These are phyloP conservation scores for Torulaspora gathmanii DNA, from an alignment of 805 yeast genomes.

Conservation along the genomic window DNA sequence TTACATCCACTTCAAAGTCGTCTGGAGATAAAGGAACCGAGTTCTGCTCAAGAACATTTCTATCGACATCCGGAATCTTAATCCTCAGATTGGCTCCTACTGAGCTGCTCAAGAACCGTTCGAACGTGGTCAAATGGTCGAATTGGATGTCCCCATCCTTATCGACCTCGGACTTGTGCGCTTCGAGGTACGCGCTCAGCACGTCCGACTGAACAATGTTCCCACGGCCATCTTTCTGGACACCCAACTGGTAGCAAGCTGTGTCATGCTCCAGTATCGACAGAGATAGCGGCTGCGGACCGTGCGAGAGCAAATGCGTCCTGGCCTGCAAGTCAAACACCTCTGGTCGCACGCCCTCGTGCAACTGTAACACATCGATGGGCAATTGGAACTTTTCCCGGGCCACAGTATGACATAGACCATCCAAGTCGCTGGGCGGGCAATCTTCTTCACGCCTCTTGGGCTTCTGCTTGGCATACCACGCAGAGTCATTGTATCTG, in stretches of 20 bases:
- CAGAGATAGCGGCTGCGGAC: slow-evolving; percentile 26
- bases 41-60: slow-evolving; percentile 13
- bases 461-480: slow-evolving; percentile 16
- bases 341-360: slow-evolving; percentile 29
- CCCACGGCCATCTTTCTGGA: slow-evolving; percentile 14
- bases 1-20: slow-evolving; percentile 31
- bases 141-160: slow-evolving; percentile 12
- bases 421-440: slow-evolving; percentile 4
- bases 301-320: slow-evolving; percentile 20
- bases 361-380: slow-evolving; percentile 14
- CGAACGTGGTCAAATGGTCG: slow-evolving; percentile 20
- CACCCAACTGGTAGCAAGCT: slow-evolving; percentile 19
- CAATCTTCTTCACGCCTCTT: background rate
- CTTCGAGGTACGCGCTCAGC: slow-evolving; percentile 15
- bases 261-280: slow-evolving; percentile 23
- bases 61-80: slow-evolving; percentile 14
- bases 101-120: slow-evolving; percentile 16
- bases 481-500: slow-evolving; percentile 17
- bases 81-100: slow-evolving; percentile 12
- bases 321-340: slow-evolving; percentile 33
- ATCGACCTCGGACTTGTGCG: slow-evolving; percentile 1
- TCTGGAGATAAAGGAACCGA: slow-evolving; percentile 16
- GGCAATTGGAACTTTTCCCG: slow-evolving; percentile 9
- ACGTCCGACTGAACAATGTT: slow-evolving; percentile 26
- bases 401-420: slow-evolving; percentile 2